phyloP scores from a whole-genome alignment of 75 land plant genomes.

The Selaginella tamariscina region DNA sequence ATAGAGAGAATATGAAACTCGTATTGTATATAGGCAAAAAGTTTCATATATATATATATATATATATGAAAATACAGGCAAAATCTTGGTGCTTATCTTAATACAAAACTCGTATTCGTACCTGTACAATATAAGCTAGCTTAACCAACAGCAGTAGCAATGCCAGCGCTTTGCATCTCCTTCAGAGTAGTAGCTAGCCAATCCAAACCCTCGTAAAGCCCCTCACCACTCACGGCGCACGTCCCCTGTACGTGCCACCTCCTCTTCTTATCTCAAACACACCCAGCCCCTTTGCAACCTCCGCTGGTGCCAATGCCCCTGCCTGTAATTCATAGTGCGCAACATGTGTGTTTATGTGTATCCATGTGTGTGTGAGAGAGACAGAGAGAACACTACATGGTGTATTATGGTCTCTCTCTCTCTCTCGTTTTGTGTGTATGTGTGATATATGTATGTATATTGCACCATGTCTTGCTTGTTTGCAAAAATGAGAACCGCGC shows the following conservation, averaged over 20 bases:
- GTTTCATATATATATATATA: too few species aligned
- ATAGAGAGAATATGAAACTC: too few species aligned
- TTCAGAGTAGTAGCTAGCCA: slow-evolving; percentile 79
- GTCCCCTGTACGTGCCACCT: slow-evolving; percentile 96
- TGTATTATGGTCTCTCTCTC: too few species aligned
- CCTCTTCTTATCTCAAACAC: slow-evolving; percentile 62
- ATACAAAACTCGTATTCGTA: too few species aligned
- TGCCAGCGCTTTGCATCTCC: slow-evolving; percentile 66
- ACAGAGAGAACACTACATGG: background rate
- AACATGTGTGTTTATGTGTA: too few species aligned
- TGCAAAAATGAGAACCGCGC: slow-evolving; percentile 90
- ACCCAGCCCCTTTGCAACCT: slow-evolving; percentile 81
- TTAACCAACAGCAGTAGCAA: slow-evolving; percentile 56
- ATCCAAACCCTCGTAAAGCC: slow-evolving; percentile 90
- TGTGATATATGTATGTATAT: too few species aligned
- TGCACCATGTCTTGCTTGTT: slow-evolving; percentile 97
- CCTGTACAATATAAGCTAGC: too few species aligned
- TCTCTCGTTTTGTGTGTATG: too few species aligned
- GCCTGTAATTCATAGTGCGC: slow-evolving; percentile 30
- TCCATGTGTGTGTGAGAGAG: too few species aligned
- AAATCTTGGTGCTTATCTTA: too few species aligned
- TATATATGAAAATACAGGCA: too few species aligned
- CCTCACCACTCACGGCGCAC: slow-evolving; percentile 88
- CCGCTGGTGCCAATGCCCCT: slow-evolving; percentile 89
- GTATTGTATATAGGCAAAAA: too few species aligned